Percentiles rank a stretch among this genome's conserved stretches.
These are phyloP conservation scores for Podosphaera xanthii DNA, from an alignment of 2,329 filamentous ascomycete genomes.

Conservation along the genomic window DNA sequence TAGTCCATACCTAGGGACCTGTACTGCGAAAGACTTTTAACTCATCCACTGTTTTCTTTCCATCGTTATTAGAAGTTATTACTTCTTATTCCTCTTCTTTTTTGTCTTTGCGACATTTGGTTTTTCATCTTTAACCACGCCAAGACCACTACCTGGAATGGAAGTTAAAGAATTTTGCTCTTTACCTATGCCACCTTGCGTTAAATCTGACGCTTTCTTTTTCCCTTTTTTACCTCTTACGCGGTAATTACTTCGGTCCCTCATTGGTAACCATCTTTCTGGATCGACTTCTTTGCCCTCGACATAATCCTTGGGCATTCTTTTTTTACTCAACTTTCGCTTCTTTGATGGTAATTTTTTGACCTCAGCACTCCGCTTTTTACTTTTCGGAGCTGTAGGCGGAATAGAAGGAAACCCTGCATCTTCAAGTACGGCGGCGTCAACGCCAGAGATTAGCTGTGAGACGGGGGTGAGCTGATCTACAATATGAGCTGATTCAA, in stretches of 20 bases:
- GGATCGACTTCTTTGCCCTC: slow-evolving; percentile 63
- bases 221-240: slow-evolving; percentile 86
- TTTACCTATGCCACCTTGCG: slow-evolving; percentile 63
- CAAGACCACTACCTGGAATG: slow-evolving; percentile 38
- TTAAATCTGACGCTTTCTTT: slow-evolving; percentile 54
- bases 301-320: slow-evolving; percentile 51
- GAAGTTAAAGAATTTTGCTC: slow-evolving; percentile 48
- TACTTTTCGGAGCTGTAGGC: slow-evolving; percentile 19
- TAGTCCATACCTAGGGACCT: too few relatives aligned
- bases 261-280: slow-evolving; percentile 79
- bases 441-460: slow-evolving; percentile 34
- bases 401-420: slow-evolving; percentile 36
- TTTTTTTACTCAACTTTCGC: slow-evolving; percentile 33
- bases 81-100: slow-evolving; percentile 30
- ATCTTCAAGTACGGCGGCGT: slow-evolving; percentile 38
- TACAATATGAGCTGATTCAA: slow-evolving; percentile 30
- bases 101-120: slow-evolving; percentile 20
- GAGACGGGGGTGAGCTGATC: slow-evolving; percentile 37
- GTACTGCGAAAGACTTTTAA: too few relatives aligned
- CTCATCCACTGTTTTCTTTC: too few relatives aligned
- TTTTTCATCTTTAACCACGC: slow-evolving; percentile 40
- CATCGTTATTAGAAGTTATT: neutral
- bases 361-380: slow-evolving; percentile 26
- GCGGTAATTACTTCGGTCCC: slow-evolving; percentile 69
- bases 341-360: slow-evolving; percentile 22